Base-by-base conservation (phyloP, 208 protist genomes). In the Crithidia expoeki region DNA sequence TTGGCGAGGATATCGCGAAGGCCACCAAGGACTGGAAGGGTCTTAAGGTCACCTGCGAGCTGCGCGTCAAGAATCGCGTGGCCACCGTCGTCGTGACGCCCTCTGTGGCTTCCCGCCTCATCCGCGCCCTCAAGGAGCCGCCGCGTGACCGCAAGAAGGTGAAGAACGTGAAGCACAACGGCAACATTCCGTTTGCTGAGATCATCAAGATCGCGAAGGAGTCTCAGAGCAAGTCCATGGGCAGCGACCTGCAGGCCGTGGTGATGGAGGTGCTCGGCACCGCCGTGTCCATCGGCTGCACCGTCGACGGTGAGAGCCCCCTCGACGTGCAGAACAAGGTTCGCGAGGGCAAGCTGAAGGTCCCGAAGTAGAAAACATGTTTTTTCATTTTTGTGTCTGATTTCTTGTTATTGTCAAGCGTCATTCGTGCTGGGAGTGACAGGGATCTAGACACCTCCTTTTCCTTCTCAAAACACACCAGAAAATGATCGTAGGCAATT, bases 1-100 rank as follows among this genome's bases (percentile, higher is more conserved):
- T 99, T 76, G 98, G 98, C 88, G 99, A 99, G 76, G 98, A 99
- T 77, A 99, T 99, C 80, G 97, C 97, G 74, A 99, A 99, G 85
- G 90, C 80, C 62, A 99, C 98, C 76, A 95, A 96, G 77, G 98
- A 98, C 76, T 99, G 97, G 97, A 99, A 99, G 96, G 99, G 99
- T 68, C 89, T 99, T 56, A 97, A 97, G 72, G 95, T 99, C 36
- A 99, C 98, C 46, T 96, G 97, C 79, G 94, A 99, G 94, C 92
- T 99, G 51, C 95, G 88, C 76, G 96, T 99, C 70, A 98, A 99
- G 91, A 99, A 99, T 93, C 89, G 99, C 61, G 84, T 99, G 74
- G 98, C 98, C 34, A 97, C 89, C 21, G 96, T 99, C 59, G 65
- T 81, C 56, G 97, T 99, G 64, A 95, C 99, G 47, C 98, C 98